Conservation (phyloP, 495 filamentous ascomycete species). For the Xylaria cubensis region DNA sequence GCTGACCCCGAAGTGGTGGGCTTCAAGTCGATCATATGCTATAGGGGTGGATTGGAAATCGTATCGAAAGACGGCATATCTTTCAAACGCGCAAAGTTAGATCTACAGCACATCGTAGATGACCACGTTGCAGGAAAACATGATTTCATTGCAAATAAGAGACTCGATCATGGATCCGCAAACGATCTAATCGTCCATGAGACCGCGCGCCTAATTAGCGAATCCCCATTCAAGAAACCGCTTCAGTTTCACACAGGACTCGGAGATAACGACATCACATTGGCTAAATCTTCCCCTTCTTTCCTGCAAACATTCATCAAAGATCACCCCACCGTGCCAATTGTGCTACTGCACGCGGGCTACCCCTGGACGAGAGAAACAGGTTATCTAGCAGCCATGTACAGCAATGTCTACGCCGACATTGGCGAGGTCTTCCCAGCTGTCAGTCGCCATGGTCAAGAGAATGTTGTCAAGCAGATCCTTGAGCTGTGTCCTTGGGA, state of each 20-base stretch:
- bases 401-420: conserved; percentile 84
- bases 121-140: background rate
- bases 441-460: conserved; percentile 81
- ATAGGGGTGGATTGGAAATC: conserved; percentile 76
- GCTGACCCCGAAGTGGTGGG: conserved; percentile 73
- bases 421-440: conserved; percentile 87
- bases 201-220: conserved; percentile 57
- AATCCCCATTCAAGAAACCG: conserved; percentile 64
- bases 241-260: conserved; percentile 89
- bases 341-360: conserved; percentile 82
- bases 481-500: conserved; percentile 77
- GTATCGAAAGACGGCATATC: conserved; percentile 44
- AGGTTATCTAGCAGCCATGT: conserved; percentile 81
- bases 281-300: conserved; percentile 75
- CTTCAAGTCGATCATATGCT: conserved; percentile 88
- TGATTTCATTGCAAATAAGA: background rate
- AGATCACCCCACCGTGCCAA: conserved; percentile 68
- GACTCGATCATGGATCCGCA: background rate
- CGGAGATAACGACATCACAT: conserved; percentile 80
- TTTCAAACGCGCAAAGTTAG: rapidly evolving
- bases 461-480: conserved; percentile 72
- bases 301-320: conserved; percentile 78
- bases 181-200: conserved; percentile 66
- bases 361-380: conserved; percentile 87
- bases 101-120: background rate